A percentile compares a stretch with the other conserved stretches of the same genome.
phyloP scores from a whole-genome alignment of 2,329 filamentous ascomycete genomes.

The Pseudogymnoascus sp. region DNA sequence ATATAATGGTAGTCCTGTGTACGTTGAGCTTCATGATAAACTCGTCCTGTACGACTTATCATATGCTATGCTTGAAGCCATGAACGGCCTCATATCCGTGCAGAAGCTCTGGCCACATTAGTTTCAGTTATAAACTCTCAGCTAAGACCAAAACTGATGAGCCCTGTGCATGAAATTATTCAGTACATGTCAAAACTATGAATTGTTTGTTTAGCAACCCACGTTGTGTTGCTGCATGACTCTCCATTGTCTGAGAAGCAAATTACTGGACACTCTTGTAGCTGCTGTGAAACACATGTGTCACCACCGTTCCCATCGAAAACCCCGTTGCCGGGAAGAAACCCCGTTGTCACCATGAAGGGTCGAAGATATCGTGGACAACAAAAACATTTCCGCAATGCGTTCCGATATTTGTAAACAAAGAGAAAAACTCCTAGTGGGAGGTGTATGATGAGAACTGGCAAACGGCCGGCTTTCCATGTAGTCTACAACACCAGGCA shows the following conservation, averaged over 20 bases:
- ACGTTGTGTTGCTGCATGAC: neutral
- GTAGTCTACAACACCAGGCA: no score
- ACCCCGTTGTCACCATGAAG: neutral
- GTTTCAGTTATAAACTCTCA: neutral
- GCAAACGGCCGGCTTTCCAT: no score
- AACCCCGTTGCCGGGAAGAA: conserved; percentile 1
- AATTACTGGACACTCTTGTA: neutral
- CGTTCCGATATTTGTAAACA: neutral
- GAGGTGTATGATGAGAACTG: no score
- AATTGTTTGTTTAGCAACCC: neutral
- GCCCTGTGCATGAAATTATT: neutral
- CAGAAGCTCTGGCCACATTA: neutral
- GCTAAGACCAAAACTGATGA: neutral
- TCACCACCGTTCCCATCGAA: conserved; percentile 1
- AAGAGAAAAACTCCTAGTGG: neutral
- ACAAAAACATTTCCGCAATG: neutral
- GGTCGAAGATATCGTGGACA: neutral
- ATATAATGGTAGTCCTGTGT: neutral
- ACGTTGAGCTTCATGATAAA: neutral
- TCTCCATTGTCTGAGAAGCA: neutral
- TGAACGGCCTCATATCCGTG: neutral
- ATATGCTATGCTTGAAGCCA: neutral
- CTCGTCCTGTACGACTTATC: neutral
- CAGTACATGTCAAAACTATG: neutral
- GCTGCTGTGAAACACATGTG: neutral